Base-by-base conservation (phyloP, 1,284 basidiomycete genomes). In the Microbotryomycetes sp. region DNA sequence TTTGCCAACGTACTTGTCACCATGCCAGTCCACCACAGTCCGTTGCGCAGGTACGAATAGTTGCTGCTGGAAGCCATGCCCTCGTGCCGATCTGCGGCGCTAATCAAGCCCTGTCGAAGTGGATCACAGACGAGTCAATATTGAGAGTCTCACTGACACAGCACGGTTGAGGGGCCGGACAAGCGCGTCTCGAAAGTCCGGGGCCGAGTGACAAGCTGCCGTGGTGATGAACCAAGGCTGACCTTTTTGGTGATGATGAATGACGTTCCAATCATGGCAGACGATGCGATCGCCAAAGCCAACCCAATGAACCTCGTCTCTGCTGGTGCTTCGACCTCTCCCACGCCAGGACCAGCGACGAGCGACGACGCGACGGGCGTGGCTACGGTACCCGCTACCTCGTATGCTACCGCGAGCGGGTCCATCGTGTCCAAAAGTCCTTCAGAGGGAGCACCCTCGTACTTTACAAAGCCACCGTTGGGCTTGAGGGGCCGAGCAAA, bases 21-120 rank as follows among this genome's bases (percentile, higher is more conserved):
- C 81, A 97, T 96, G 51, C 94, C 94, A 4, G 88, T 88, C 96
- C 94, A 98, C 94, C 96, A 98, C 71, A 96, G 87, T 31, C 92
- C 89, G 79, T 92, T 98, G 70, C 82, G 84, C 55, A 99, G 80
- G 77, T 98, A 98, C 22, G 73, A 69, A 30, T 87, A 77, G 68
- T 87, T 80, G 74, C 87, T 86, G 58, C 92, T 90, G 1, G 88
- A 88, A 60, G 86, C 83, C 53, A 81, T 78, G 28, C 77, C 78
- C 69, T 84, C 80, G 58, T 53, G 36, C 9, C 49, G 29, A 47
- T 64, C 62, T 4, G 66, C 68, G 22, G 68, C 69, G 25, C 63
- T 62, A 47, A 71, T 69, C 12, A 69, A 31, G 0, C 68, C 68
- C 68, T 68, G 59, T 23, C 23, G 31, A 53, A 30, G 56, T 30